phyloP scores from a whole-genome alignment of 1,284 basidiomycete species.

The Ustilago vetiveriae region DNA sequence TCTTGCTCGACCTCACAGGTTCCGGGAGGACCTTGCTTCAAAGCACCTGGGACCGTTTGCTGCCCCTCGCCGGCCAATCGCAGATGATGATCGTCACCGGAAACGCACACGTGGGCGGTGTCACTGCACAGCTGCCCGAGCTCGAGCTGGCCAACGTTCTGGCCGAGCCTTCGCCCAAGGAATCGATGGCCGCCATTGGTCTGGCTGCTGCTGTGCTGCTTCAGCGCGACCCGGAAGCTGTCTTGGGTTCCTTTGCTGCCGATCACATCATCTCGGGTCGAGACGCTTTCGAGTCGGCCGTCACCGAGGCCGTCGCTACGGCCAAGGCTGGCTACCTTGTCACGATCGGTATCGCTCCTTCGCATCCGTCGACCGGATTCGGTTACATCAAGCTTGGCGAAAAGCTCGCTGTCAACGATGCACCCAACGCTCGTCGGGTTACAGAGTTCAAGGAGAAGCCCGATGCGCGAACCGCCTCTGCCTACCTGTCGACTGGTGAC shows the following conservation, averaged over 20 bases:
- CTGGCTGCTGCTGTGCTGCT: constrained; percentile 64
- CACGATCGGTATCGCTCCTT: constrained; percentile 67
- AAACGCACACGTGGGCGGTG: constrained; percentile 55
- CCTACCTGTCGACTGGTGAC: constrained; percentile 64
- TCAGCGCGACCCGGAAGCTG: constrained; percentile 63
- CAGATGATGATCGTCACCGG: constrained; percentile 65
- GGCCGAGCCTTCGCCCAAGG: constrained; percentile 64
- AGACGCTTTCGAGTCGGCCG: constrained; percentile 65
- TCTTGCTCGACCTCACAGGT: constrained; percentile 64
- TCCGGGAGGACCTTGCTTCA: constrained; percentile 61
- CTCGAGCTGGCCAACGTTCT: constrained; percentile 55
- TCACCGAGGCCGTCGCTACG: constrained; percentile 64
- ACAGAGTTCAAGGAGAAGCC: constrained; percentile 67
- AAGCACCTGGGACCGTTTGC: constrained; percentile 62
- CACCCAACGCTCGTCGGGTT: constrained; percentile 64
- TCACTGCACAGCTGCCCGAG: constrained; percentile 58
- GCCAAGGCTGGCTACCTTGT: constrained; percentile 65
- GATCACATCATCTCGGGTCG: constrained; percentile 66
- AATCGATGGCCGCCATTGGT: constrained; percentile 66
- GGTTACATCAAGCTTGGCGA: constrained; percentile 67
- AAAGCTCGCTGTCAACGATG: constrained; percentile 45
- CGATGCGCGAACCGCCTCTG: constrained; percentile 64
- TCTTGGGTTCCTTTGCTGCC: constrained; percentile 65
- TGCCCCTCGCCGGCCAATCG: constrained; percentile 55
- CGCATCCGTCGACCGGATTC: constrained; percentile 65